Conservation (phyloP, 1,284 basidiomycete species). For the Rhodofomes roseus region DNA sequence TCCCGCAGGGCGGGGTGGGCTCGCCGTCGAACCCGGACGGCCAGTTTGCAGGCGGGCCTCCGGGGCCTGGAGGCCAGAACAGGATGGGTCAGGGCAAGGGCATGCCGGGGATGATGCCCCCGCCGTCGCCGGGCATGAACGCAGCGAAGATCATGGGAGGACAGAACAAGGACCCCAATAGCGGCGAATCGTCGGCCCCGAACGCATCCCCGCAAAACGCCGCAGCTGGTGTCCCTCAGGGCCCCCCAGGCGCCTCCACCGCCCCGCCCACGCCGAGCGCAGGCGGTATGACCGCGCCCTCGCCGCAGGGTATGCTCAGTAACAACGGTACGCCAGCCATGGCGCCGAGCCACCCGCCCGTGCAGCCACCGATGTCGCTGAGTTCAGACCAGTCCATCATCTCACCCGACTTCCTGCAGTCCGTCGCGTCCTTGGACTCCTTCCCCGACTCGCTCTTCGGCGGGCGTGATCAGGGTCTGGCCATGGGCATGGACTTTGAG, state of each 20-base stretch:
- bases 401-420: constrained; percentile 3
- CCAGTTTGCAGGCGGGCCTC: constrained; percentile 14
- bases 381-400: constrained; percentile 10
- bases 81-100: constrained; percentile 34
- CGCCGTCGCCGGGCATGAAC: constrained; percentile 38
- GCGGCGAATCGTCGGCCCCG: constrained; percentile 12
- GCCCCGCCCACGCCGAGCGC: constrained; percentile 47
- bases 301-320: constrained; percentile 40
- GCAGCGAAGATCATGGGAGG: constrained; percentile 22
- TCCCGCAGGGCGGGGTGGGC: constrained; percentile 16
- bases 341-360: constrained; percentile 13
- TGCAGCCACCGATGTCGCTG: constrained; percentile 12
- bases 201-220: constrained; percentile 45
- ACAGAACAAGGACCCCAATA: constrained; percentile 26
- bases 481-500: constrained; percentile 59
- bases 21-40: constrained; percentile 20
- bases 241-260: constrained; percentile 9
- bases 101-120: constrained; percentile 43
- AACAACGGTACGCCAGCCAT: constrained; percentile 17
- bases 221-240: constrained; percentile 18
- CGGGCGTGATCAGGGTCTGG: constrained; percentile 31
- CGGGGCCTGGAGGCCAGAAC: constrained; percentile 23
- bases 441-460: constrained; percentile 42
- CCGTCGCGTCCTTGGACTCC: constrained; percentile 31
- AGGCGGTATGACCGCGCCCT: constrained; percentile 37